Evolutionary conservation across 2,329 filamentous ascomycete species (phyloP), one percentile per base, ranked within the genome.

Genomic region (Sarocladiaceae sp.): DNA sequence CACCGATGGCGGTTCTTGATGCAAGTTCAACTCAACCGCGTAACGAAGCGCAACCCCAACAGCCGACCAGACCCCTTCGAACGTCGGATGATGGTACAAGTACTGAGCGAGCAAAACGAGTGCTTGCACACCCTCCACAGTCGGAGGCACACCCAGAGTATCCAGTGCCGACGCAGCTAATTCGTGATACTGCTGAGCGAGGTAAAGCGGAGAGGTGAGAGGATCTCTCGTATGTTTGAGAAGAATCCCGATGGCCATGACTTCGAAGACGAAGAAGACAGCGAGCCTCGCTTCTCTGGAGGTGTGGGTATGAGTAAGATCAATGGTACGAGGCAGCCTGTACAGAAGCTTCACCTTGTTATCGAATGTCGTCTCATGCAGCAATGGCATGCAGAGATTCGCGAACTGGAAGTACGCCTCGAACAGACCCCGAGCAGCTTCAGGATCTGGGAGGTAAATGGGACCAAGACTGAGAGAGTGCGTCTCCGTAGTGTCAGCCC

Each of bases 391-490:
- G 18, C 37, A 21, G 2, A 41, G 37, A 20, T 26, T 21, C 13
- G 37, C 37, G 13, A 21, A 41, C 24, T 41, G 37, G n/a, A 41
- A 41, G 16, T 41, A 41, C 7, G 37, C 37, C 6, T 41, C 23
- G 11, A 26, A 20, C 13, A 41, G 18, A 12, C 23, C n/a, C 10
- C 23, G 16, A 13, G 37, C 20, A 7, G 16, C 20, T 21, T 41
- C 37, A 12, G 13, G 37, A 26, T 10, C 15, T 6, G 37, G 37
- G 6, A 41, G 16, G 15, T 15, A 41, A 20, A 26, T 20, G 5
- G n/a, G 16, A 21, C 13, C 18, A 11, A 21, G n/a, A 5, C 23
- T 21, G 5, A 41, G 26, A 29, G 13, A 13, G 13, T 7, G 13
- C 7, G 7, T 29, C 7, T 29, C 26, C 26, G 26, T 29, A 7